Evolutionary conservation across 1,284 basidiomycete species (phyloP), one percentile per base, ranked within the genome.

Genomic region (Naganishia sp.): DNA sequence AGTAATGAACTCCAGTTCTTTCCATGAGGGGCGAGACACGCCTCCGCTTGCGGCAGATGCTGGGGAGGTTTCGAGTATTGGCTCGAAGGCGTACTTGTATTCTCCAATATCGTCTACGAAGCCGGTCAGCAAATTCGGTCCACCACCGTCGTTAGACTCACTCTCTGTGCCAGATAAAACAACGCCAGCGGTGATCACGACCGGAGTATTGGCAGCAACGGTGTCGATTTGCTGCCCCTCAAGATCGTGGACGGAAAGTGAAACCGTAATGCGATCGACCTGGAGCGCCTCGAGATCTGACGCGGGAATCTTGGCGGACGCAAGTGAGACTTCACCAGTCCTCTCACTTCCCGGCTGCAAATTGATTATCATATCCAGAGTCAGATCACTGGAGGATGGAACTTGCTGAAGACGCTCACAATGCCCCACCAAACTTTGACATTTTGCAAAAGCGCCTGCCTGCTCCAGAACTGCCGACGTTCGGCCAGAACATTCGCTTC

Each of bases 351-450:
- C 59, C 4, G 59, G 59, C 59, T 61, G 10, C 5, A 16, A 6
- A 50, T 45, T 31, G 6, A n/a, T 11, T 5, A 4, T 9, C 15
- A 28, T 28, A 28, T 28, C 28, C 28, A 5, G 5, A 28, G 42
- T 61, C 59, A 61, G 48, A 4, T 42, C 46, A 9, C 25, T 4
- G 9, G 10, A 31, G 9, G n/a, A 21, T 7, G 15, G 11, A 21
- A 39, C 4, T 25, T 16, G n/a, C n/a, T 23, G 18, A 21, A 5
- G 23, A 59, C 9, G 18, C 59, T 25, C 18, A 61, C 59, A 36
- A 61, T 61, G 9, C 46, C 39, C 59, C 59, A 61, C 59, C 59
- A 61, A 21, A 39, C 59, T 23, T 61, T 61, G 48, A 61, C 48
- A n/a, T 50, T 42, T 7, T 23, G 33, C 23, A 52, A n/a, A 6